phyloP scores from a whole-genome alignment of 768 basidiomycete species.

The Lentinula lateritia region DNA sequence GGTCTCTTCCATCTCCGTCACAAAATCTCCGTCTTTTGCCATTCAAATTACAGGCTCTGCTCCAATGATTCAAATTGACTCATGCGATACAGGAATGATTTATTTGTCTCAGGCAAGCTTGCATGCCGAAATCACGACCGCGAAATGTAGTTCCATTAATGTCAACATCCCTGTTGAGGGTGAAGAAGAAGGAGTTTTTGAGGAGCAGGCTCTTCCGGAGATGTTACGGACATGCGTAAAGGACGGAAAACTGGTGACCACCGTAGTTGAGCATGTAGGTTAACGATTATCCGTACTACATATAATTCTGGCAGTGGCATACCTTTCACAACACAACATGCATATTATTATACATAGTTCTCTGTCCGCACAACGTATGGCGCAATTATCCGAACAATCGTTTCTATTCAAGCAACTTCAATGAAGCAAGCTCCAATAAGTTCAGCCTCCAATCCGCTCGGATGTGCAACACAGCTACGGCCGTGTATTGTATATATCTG shows the following conservation, averaged over 20 bases:
- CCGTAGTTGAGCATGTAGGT: slow-evolving; percentile 81
- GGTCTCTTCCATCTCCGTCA: slow-evolving; percentile 86
- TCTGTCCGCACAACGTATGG: no score
- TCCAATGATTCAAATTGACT: slow-evolving; percentile 91
- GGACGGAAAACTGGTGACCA: slow-evolving; percentile 82
- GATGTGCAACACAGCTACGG: no score
- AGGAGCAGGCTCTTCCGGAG: slow-evolving; percentile 88
- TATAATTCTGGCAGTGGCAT: neutral
- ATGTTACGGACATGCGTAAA: slow-evolving; percentile 86
- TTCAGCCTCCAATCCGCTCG: neutral
- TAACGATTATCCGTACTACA: slow-evolving; percentile 17
- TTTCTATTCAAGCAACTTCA: no score
- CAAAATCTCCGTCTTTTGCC: slow-evolving; percentile 88
- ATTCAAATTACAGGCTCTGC: slow-evolving; percentile 87
- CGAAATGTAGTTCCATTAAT: slow-evolving; percentile 92
- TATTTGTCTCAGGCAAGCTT: slow-evolving; percentile 85
- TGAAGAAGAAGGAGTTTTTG: slow-evolving; percentile 89
- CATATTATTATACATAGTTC: neutral
- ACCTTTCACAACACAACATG: neutral
- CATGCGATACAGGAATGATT: slow-evolving; percentile 92
- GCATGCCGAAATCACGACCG: slow-evolving; percentile 79
- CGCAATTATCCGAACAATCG: no score
- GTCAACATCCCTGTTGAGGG: slow-evolving; percentile 80
- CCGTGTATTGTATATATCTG: neutral
- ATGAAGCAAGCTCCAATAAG: no score